A percentile compares a stretch with the other conserved stretches of the same genome.
phyloP scores from a whole-genome alignment of 176 grass and related monocot species.

The Oryza officinalis region DNA sequence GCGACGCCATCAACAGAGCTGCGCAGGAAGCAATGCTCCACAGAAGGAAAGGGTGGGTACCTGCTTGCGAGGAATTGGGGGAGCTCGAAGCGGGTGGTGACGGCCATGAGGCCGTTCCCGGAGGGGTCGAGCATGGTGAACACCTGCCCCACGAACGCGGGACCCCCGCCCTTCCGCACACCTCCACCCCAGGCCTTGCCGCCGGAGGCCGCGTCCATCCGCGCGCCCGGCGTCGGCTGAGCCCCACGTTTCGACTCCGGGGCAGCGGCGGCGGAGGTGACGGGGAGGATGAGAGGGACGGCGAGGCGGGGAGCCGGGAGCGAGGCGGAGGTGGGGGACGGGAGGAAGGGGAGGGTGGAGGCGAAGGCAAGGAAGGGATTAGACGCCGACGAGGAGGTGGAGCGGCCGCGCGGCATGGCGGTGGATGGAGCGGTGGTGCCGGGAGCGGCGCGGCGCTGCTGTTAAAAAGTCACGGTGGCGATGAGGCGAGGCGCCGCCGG shows the following conservation, averaged over 20 bases:
- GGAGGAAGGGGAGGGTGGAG: constrained; percentile 23
- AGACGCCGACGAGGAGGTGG: not conserved
- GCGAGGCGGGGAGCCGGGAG: not conserved
- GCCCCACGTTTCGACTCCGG: not conserved
- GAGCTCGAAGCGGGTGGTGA: constrained; percentile 73
- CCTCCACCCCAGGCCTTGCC: not conserved
- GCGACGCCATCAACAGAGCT: not conserved
- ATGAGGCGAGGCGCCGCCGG: not conserved
- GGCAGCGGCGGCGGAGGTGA: not conserved
- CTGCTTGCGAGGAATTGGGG: constrained; percentile 74
- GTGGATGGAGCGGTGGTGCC: not conserved
- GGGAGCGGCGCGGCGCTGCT: not conserved
- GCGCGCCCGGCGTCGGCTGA: not conserved
- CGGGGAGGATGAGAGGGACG: constrained; percentile 12
- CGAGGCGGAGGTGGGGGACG: not conserved
- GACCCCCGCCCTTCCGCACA: constrained; percentile 40
- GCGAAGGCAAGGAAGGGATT: constrained; percentile 46
- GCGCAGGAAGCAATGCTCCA: no score
- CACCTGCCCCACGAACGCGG: constrained; percentile 92
- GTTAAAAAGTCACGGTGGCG: not conserved
- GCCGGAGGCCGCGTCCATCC: not conserved
- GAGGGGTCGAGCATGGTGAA: constrained; percentile 96
- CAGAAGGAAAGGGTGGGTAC: constrained; percentile 12
- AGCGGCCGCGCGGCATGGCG: not conserved
- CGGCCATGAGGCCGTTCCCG: constrained; percentile 95